phyloP scores from a whole-genome alignment of 768 basidiomycete species.

The Porphyrellus cyaneotinctus region DNA sequence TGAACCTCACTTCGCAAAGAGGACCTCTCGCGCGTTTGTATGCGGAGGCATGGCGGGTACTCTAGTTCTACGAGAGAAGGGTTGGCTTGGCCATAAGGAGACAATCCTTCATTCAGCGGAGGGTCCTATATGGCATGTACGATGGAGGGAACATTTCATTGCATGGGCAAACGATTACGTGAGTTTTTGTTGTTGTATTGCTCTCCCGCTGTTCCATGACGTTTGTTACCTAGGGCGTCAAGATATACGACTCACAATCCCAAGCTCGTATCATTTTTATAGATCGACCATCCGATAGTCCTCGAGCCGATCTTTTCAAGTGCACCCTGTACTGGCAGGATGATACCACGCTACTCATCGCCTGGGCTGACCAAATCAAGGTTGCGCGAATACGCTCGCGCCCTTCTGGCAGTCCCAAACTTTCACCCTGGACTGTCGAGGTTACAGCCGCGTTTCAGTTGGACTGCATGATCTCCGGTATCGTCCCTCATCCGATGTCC shows the following conservation, averaged over 20 bases:
- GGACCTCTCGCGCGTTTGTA: constrained; percentile 72
- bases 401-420: constrained; percentile 43
- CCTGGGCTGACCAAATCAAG: constrained; percentile 93
- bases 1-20: constrained; percentile 86
- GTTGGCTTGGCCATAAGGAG: constrained; percentile 95
- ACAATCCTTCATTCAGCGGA: constrained; percentile 78
- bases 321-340: constrained; percentile 92
- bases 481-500: constrained; percentile 68
- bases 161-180: constrained; percentile 96
- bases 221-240: constrained; percentile 64
- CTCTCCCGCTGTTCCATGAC: not conserved
- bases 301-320: constrained; percentile 92
- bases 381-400: constrained; percentile 76
- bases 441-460: constrained; percentile 89
- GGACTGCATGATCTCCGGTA: constrained; percentile 93
- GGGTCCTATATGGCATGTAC: constrained; percentile 90
- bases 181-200: constrained; percentile 24
- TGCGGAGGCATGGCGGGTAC: constrained; percentile 90
- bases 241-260: constrained; percentile 82
- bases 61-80: constrained; percentile 86
- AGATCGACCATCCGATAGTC: constrained; percentile 75
- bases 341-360: constrained; percentile 83
- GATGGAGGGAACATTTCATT: constrained; percentile 83
- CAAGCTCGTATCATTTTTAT: constrained; percentile 81
- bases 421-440: constrained; percentile 70